Base-by-base conservation (phyloP, 441 rosid species). In the Eutrema salsugineum region DNA sequence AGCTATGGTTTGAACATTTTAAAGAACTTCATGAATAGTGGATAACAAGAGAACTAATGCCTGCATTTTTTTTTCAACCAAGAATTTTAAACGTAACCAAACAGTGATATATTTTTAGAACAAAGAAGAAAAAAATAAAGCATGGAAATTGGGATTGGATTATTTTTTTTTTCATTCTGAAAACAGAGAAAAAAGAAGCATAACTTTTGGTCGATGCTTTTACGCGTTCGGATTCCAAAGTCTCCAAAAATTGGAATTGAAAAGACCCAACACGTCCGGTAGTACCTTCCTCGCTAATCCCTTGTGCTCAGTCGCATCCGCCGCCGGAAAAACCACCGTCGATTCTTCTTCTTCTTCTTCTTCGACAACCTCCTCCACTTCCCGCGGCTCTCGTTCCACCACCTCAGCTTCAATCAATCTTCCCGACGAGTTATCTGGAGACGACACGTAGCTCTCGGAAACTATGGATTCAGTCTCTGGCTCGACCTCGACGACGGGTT, bases 191-290 rank as follows among this genome's bases (percentile, higher is more conserved):
- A 11, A 36, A 24, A 46, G 30, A 48, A 59, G 63, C 63, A 66
- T 58, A 59, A 53, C 49, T 53, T 60, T 10, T 3, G 60, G 35
- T 27, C 5, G 62, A 68, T 75, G 69, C 65, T 57, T 72, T 76
- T 90, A 93, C 70, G 87, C 87, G 82, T 81, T 83, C 83, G 97
- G 97, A 90, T 81, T 78, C 98, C 94, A 91, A 76, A 94, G 93
- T 40, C 84, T 81, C 93, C 96, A 94, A 72, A 91, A 81, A 79
- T 85, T 93, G 72, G 96, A 94, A 77, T 88, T 85, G 36, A 94
- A 76, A 12, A 91, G 51, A 33, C 96, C 95, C 59, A 94, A 55
- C 81, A 94, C 90, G 86, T 94, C 97, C 96, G 98, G 96, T 39
- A 94, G 59, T 63, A 91, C 89, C 82, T 94, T 94, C 77, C 97